Evolutionary conservation across 345 rosid genomes (phyloP), one percentile per base, ranked within the genome.

Genomic region (Cochlearia excelsa): DNA sequence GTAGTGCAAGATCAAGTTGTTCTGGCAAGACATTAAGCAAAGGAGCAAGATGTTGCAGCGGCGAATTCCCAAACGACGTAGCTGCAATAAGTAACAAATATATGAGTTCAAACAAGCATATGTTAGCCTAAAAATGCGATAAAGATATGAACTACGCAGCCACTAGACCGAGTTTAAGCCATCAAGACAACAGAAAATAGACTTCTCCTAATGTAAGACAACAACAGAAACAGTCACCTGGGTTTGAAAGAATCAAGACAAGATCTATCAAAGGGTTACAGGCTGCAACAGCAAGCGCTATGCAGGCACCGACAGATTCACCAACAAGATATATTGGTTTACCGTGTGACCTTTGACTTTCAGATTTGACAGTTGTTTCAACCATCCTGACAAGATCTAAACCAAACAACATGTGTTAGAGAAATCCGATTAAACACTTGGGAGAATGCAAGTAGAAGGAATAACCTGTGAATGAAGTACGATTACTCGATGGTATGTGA

Each of bases 291-390:
- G 85, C 79, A 26, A 89, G 78, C 43, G 85, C 95, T 27, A 86
- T 73, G 75, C 95, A 86, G 45, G 79, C 92, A 73, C 95, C 90
- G 55, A 90, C 72, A 54, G 92, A 84, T 63, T 90, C 95, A 43
- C 95, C 97, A 51, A 83, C 81, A 53, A 90, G 77, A 77, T 84
- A 86, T 39, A 90, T 83, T 39, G 97, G 97, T 63, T 81, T 68
- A 9, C 65, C 69, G 8, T 84, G 88, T 9, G 71, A 74, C 23
- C 40, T 38, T 23, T 45, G 7, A 56, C 34, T 64, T 66, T 81
- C 82, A 40, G 80, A 65, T 69, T 54, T 75, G 33, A 81, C 79
- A 30, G 78, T 76, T 45, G 42, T 58, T 72, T 84, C 88, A 49
- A 83, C 77, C 74, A 86, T 54, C 65, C 59, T 73, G 59, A 83